Evolutionary conservation across 306 rosid genomes (phyloP).

Genomic region (Prosopis cineraria): DNA sequence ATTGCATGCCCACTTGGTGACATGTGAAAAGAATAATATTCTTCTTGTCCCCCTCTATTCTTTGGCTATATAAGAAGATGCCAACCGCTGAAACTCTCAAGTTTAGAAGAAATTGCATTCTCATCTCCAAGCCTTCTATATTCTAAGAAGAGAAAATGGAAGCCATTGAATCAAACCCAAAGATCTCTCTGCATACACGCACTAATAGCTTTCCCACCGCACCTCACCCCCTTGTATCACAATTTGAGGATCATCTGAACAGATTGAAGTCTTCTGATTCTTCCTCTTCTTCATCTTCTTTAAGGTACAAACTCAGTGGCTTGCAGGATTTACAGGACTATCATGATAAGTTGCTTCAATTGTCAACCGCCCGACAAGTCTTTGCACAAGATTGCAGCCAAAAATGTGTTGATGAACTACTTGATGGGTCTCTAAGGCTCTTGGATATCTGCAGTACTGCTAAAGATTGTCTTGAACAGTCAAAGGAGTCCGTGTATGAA

Average conservation of each 20-base stretch:
- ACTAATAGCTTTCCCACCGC: constrained; percentile 42
- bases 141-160: constrained; percentile 33
- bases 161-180: constrained; percentile 26
- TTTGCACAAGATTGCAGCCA: constrained; percentile 22
- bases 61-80: constrained; percentile 34
- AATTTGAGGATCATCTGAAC: constrained; percentile 34
- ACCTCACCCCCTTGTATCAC: constrained; percentile 41
- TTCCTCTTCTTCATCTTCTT: constrained; percentile 27
- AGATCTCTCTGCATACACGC: constrained; percentile 36
- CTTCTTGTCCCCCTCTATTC: constrained; percentile 29
- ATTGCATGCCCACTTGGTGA: constrained; percentile 8
- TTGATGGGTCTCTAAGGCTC: constrained; percentile 35
- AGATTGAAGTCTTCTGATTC: constrained; percentile 37
- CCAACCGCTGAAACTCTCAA: constrained; percentile 17
- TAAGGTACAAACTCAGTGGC: constrained; percentile 10
- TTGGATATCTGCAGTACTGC: constrained; percentile 24
- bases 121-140: constrained; percentile 12
- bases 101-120: constrained; percentile 12
- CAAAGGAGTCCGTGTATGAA: constrained; percentile 18
- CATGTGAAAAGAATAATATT: constrained; percentile 12
- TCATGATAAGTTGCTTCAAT: constrained; percentile 32
- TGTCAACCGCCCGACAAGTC: constrained; percentile 29
- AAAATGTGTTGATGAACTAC: constrained; percentile 25
- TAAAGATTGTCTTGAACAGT: constrained; percentile 30
- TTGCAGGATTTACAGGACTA: constrained; percentile 37